Evolutionary conservation across 2,329 filamentous ascomycete species (phyloP).

Genomic region (Fusarium mundagurra): DNA sequence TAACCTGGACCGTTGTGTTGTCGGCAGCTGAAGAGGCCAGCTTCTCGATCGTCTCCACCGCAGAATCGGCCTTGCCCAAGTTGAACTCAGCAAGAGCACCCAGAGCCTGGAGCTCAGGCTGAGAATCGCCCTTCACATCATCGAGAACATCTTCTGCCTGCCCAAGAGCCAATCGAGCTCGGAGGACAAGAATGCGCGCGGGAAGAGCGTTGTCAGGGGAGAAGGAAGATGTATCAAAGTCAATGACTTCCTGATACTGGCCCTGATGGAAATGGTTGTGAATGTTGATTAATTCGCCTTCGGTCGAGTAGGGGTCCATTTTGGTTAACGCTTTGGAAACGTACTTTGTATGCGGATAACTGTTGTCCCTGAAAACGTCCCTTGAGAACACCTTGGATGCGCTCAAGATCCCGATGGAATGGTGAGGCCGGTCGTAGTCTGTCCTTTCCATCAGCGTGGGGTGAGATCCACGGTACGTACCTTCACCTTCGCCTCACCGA

Average conservation of each 20-base stretch:
- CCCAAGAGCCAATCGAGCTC: conserved; percentile 84
- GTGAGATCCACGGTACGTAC: conserved; percentile 36
- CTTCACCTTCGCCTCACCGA: conserved; percentile 30
- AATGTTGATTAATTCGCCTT: conserved; percentile 77
- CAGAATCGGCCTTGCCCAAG: conserved; percentile 68
- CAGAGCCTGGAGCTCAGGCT: conserved; percentile 80
- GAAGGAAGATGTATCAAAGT: conserved; percentile 84
- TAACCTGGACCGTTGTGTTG: conserved; percentile 82
- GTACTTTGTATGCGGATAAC: conserved; percentile 18
- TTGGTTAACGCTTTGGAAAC: conserved; percentile 42
- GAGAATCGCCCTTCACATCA: conserved; percentile 71
- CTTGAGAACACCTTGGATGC: conserved; percentile 47
- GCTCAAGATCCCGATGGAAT: conserved; percentile 34
- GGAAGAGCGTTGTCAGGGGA: conserved; percentile 81
- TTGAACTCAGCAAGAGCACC: conserved; percentile 76
- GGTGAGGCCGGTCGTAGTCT: conserved; percentile 43
- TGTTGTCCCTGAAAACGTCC: conserved; percentile 30
- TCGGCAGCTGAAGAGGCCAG: conserved; percentile 74
- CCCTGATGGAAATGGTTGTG: conserved; percentile 79
- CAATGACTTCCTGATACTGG: conserved; percentile 86
- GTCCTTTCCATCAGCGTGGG: conserved; percentile 35
- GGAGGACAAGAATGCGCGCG: conserved; percentile 80
- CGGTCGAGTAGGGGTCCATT: conserved; percentile 77
- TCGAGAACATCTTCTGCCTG: conserved; percentile 78
- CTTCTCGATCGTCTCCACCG: conserved; percentile 70